Percentiles rank a stretch among this genome's conserved stretches.
These are phyloP conservation scores for Xerocomellus chrysenteron DNA, from an alignment of 768 basidiomycete species.

Conservation along the genomic window DNA sequence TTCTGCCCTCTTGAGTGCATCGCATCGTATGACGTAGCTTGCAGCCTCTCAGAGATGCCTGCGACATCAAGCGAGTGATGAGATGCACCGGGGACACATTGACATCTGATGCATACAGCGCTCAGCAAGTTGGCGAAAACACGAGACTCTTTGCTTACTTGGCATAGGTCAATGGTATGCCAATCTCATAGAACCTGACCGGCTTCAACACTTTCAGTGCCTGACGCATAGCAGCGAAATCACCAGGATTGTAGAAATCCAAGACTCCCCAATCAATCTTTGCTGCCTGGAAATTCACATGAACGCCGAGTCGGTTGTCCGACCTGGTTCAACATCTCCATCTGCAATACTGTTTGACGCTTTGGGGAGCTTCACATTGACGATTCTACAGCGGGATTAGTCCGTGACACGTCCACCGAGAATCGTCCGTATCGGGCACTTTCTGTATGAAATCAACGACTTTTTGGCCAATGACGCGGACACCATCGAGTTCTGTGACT, in stretches of 20 bases:
- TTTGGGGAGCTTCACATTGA: no score
- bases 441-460: conserved; percentile 90
- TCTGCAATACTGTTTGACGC: no score
- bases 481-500: conserved; percentile 86
- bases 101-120: conserved; percentile 55
- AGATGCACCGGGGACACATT: conserved; percentile 77
- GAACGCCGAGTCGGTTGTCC: conserved; percentile 71
- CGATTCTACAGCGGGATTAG: conserved; percentile 50
- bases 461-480: conserved; percentile 78
- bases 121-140: conserved; percentile 2
- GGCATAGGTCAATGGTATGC: conserved; percentile 87
- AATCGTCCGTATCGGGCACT: conserved; percentile 68
- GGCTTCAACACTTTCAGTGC: conserved; percentile 93
- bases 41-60: conserved; percentile 77
- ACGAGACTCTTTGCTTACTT: conserved; percentile 54
- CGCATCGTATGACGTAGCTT: conserved; percentile 79
- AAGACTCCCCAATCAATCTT: conserved; percentile 94
- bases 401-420: neutral
- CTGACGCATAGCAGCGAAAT: conserved; percentile 91
- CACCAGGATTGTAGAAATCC: conserved; percentile 88
- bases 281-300: conserved; percentile 67
- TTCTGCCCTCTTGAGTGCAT: conserved; percentile 77
- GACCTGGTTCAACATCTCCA: no score
- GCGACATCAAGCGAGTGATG: conserved; percentile 76
- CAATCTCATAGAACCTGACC: conserved; percentile 87